Percentiles rank a stretch among this genome's conserved stretches.
Conservation (phyloP, 768 basidiomycete species). For the Cystofilobasidium bisporidii region DNA sequence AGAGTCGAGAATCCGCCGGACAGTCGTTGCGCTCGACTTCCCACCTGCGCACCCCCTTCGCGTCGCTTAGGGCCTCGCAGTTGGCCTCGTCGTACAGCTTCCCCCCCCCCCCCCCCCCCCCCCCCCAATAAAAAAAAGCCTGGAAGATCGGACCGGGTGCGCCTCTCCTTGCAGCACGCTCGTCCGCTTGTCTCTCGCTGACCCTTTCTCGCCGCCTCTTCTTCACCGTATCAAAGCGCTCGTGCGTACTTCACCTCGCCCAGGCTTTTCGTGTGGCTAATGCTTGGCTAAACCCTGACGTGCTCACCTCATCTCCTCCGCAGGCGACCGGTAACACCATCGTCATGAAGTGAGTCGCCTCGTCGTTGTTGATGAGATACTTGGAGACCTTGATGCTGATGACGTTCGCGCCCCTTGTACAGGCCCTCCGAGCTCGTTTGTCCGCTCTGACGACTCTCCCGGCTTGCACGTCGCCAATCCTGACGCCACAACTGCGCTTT, state of each 20-base stretch:
- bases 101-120: not conserved
- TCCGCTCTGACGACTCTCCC: too few species aligned
- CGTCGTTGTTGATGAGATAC: too few species aligned
- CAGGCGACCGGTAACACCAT: conserved; percentile 33
- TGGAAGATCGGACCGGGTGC: not conserved
- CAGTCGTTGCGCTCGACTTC: too few species aligned
- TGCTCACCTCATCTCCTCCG: conserved; percentile 3
- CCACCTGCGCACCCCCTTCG: too few species aligned
- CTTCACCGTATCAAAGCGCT: too few species aligned
- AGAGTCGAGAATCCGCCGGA: too few species aligned
- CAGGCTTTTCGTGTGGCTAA: too few species aligned
- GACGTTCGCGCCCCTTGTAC: too few species aligned
- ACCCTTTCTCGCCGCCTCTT: not conserved
- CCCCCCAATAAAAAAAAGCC: too few species aligned
- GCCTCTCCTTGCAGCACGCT: conserved; percentile 24
- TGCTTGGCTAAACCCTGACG: too few species aligned
- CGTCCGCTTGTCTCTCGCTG: not conserved
- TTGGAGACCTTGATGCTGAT: too few species aligned
- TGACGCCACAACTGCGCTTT: conserved; percentile 28
- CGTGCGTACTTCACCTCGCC: not conserved
- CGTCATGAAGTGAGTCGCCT: conserved; percentile 34
- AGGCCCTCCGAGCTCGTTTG: not conserved
- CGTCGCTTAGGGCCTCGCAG: too few species aligned
- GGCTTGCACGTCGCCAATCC: not conserved
- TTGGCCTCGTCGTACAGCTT: not conserved